Conservation (phyloP, 139 green algal species). For the Yamagishiella unicocca region DNA sequence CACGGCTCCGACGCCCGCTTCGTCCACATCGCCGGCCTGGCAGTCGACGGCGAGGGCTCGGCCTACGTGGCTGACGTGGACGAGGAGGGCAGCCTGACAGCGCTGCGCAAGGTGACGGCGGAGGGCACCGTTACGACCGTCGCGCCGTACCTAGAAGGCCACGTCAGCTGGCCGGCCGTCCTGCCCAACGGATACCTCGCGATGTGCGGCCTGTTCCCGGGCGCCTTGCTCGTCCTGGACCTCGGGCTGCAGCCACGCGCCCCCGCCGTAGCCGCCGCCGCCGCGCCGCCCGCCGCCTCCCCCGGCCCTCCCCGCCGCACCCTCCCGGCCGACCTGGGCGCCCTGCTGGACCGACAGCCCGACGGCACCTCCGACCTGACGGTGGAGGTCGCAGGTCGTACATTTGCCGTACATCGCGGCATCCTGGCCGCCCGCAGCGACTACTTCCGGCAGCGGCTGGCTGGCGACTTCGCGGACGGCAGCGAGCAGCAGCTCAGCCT, state of each 20-base stretch:
- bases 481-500: not conserved
- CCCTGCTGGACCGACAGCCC: not conserved
- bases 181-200: constrained; percentile 9
- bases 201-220: not conserved
- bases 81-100: not conserved
- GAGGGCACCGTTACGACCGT: not conserved
- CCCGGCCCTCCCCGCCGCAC: not conserved
- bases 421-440: not conserved
- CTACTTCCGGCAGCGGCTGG: constrained; percentile 33
- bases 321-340: not conserved
- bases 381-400: not conserved
- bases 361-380: not conserved
- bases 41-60: not conserved
- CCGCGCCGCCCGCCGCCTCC: no score
- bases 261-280: not conserved
- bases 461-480: not conserved
- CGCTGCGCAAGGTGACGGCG: not conserved
- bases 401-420: not conserved
- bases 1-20: not conserved
- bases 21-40: not conserved
- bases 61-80: not conserved
- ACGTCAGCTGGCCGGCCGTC: not conserved
- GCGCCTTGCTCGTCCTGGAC: not conserved
- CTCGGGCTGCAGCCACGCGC: not conserved
- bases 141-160: not conserved